Percentiles rank a stretch among this genome's conserved stretches.
These are phyloP conservation scores for Asterochloris erici DNA, from an alignment of 139 green algal genomes.

Conservation along the genomic window DNA sequence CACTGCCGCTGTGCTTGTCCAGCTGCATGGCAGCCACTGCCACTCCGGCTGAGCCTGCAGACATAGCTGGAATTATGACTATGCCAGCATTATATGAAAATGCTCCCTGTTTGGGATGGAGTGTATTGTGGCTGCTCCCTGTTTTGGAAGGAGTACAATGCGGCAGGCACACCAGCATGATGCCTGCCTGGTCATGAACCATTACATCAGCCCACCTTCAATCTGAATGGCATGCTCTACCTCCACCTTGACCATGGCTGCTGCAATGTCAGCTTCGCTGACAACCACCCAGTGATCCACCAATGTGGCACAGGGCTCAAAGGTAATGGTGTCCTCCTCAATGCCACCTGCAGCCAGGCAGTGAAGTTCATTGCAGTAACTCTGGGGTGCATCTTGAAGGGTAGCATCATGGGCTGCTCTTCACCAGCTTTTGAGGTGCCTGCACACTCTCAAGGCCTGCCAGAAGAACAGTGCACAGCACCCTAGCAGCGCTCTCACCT, in stretches of 20 bases:
- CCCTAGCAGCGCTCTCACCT: slow-evolving; percentile 3
- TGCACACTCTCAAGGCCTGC: background rate
- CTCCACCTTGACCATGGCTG: slow-evolving; percentile 41
- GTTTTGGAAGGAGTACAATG: no score
- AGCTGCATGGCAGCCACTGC: no score
- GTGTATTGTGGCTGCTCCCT: no score
- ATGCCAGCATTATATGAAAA: no score
- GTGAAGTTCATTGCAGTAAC: background rate
- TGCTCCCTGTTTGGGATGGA: no score
- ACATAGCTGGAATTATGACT: no score
- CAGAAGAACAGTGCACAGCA: background rate
- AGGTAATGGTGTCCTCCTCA: slow-evolving; percentile 42
- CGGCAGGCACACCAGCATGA: no score
- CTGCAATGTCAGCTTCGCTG: slow-evolving; percentile 55
- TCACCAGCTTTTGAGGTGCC: background rate
- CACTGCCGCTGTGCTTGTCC: no score
- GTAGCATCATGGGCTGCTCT: background rate
- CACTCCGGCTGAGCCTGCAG: no score
- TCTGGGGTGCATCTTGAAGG: background rate
- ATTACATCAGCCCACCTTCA: slow-evolving; percentile 33
- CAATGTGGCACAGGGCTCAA: slow-evolving; percentile 40
- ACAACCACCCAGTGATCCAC: slow-evolving; percentile 60
- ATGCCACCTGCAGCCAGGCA: slow-evolving; percentile 39
- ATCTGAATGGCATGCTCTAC: slow-evolving; percentile 40
- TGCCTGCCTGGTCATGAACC: background rate